A percentile compares a stretch with the other conserved stretches of the same genome.
These are phyloP conservation scores for Suhomyces pyralidae DNA, from an alignment of 805 yeast genomes.

Conservation along the genomic window DNA sequence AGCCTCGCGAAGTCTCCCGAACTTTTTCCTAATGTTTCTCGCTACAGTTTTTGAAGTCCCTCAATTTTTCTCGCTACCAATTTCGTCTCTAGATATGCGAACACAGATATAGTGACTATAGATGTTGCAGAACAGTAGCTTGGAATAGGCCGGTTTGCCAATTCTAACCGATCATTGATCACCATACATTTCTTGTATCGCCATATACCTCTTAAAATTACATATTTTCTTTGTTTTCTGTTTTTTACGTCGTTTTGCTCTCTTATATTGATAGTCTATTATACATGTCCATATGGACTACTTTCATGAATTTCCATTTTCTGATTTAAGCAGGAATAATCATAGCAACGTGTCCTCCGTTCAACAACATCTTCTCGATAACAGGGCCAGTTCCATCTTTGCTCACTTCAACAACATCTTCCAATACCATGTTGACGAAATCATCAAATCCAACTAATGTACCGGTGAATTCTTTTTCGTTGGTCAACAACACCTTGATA, in stretches of 20 bases:
- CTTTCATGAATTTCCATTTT: background rate
- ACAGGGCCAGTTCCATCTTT: constrained; percentile 46
- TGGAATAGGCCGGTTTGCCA: too few species aligned
- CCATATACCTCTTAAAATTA: too few species aligned
- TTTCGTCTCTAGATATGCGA: background rate
- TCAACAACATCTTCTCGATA: constrained; percentile 58
- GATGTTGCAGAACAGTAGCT: background rate
- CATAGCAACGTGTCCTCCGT: constrained; percentile 74
- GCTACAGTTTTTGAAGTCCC: background rate
- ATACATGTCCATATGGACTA: background rate
- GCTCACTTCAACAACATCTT: constrained; percentile 67
- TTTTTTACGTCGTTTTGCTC: background rate
- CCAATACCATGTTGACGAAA: constrained; percentile 86
- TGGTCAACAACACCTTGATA: constrained; percentile 66
- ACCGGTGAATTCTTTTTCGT: constrained; percentile 78
- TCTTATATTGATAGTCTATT: background rate
- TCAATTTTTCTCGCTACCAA: background rate
- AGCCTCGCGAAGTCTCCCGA: background rate
- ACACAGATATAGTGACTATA: background rate
- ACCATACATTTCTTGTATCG: background rate
- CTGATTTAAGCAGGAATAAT: constrained; percentile 20
- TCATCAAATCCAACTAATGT: constrained; percentile 91
- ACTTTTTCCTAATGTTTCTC: background rate
- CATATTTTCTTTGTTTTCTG: background rate
- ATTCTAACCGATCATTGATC: background rate